Evolutionary conservation across 2,329 filamentous ascomycete species (phyloP).

Genomic region (Ampelomyces quisqualis): DNA sequence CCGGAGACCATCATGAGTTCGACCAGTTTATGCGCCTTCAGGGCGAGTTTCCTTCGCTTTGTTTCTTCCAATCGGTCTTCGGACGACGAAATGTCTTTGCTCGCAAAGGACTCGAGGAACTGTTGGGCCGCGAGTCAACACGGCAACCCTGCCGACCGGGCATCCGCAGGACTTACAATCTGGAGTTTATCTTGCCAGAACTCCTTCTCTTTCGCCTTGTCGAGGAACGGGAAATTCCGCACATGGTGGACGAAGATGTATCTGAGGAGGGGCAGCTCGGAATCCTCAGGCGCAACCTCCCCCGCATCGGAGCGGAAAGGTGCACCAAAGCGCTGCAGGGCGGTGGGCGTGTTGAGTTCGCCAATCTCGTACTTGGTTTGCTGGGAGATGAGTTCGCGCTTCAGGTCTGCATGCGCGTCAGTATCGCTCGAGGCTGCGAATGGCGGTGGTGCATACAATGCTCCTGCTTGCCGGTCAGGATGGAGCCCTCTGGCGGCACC

Average conservation of each 20-base stretch:
- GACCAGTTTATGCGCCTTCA: constrained; percentile 92
- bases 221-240: constrained; percentile 94
- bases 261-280: constrained; percentile 86
- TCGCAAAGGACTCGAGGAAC: constrained; percentile 97
- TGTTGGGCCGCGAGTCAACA: constrained; percentile 44
- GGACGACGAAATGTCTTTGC: constrained; percentile 94
- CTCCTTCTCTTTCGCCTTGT: constrained; percentile 96
- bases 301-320: constrained; percentile 91
- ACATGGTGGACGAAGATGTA: constrained; percentile 99
- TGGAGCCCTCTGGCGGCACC: constrained; percentile 56
- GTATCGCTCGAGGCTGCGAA: neutral
- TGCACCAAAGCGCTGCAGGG: constrained; percentile 89
- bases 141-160: constrained; percentile 1
- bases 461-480: constrained; percentile 93
- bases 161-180: constrained; percentile 62
- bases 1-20: constrained; percentile 99
- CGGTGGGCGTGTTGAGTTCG: constrained; percentile 92
- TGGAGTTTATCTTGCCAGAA: constrained; percentile 99
- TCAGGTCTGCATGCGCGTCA: constrained; percentile 66
- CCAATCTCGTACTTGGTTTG: constrained; percentile 89
- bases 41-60: constrained; percentile 86
- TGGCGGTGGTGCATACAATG: constrained; percentile 66
- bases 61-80: constrained; percentile 96
- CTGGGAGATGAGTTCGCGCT: constrained; percentile 87
- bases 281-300: constrained; percentile 90